Evolutionary conservation across 371 early-diverging fungal species (phyloP).

Genomic region (Mucor velutinosus): DNA sequence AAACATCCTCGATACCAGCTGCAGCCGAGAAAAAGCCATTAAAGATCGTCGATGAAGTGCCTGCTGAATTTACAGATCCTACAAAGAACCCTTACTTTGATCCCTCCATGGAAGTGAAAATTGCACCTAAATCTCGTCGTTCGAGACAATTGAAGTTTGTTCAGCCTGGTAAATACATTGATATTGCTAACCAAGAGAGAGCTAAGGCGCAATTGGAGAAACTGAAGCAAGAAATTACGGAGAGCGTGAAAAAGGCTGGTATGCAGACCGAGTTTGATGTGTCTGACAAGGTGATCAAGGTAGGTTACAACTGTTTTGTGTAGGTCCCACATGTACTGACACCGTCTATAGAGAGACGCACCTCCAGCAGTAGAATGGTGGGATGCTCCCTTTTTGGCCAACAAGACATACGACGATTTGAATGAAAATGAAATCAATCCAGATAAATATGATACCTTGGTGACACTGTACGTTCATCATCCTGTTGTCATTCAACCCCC

Average conservation of each 20-base stretch:
- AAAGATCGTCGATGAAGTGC: conserved; percentile 26
- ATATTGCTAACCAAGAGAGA: conserved; percentile 80
- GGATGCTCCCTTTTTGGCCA: conserved; percentile 85
- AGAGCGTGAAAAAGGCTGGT: conserved; percentile 78
- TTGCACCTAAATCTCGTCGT: conserved; percentile 57
- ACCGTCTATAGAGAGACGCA: conserved; percentile 50
- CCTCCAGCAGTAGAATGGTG: conserved; percentile 95
- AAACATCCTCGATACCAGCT: conserved; percentile 8
- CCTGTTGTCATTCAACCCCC: conserved; percentile 91
- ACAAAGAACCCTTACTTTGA: conserved; percentile 89
- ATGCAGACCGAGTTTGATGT: conserved; percentile 84
- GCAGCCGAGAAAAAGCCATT: conserved; percentile 46
- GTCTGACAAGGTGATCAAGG: conserved; percentile 71
- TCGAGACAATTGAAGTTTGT: conserved; percentile 75
- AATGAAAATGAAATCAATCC: conserved; percentile 37
- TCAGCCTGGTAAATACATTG: conserved; percentile 79
- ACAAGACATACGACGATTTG: conserved; percentile 73
- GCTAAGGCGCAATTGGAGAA: conserved; percentile 80
- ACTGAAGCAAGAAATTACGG: conserved; percentile 83
- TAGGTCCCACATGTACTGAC: conserved; percentile 1
- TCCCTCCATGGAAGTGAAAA: conserved; percentile 56
- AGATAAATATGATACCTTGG: conserved; percentile 54
- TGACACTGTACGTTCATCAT: conserved; percentile 89
- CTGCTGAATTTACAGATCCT: conserved; percentile 61
- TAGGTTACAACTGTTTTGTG: conserved; percentile 27